These are phyloP conservation scores for Aphanomyces astaci DNA, from an alignment of 352 stramenopile species.

Conservation along the genomic window DNA sequence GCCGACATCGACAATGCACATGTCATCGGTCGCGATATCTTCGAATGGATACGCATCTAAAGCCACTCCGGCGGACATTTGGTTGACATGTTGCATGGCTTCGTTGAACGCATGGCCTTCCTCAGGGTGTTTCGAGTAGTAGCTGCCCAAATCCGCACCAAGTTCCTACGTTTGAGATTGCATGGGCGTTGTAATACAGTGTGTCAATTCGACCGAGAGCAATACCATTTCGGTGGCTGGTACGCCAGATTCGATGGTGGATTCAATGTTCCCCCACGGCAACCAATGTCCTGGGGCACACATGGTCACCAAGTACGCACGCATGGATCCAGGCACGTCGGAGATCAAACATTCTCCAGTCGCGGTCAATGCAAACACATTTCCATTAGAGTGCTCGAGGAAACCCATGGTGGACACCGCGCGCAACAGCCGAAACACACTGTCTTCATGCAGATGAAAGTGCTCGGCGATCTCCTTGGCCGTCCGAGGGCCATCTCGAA, in stretches of 20 bases:
- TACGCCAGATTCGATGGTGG: neutral
- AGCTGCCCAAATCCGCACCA: slow-evolving; percentile 16
- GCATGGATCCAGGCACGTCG: slow-evolving; percentile 16
- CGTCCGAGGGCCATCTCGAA: slow-evolving; percentile 4
- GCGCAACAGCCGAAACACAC: slow-evolving; percentile 17
- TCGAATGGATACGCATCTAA: slow-evolving; percentile 9
- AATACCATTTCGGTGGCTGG: slow-evolving; percentile 13
- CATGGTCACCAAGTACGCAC: slow-evolving; percentile 17
- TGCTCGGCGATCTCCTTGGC: slow-evolving; percentile 11
- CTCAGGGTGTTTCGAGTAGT: slow-evolving; percentile 13
- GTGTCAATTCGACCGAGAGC: neutral
- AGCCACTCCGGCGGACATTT: neutral
- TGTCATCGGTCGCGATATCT: slow-evolving; percentile 11
- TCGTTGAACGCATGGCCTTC: slow-evolving; percentile 17
- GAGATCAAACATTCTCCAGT: slow-evolving; percentile 15
- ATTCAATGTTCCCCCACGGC: slow-evolving; percentile 16
- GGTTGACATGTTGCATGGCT: slow-evolving; percentile 9
- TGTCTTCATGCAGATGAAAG: slow-evolving; percentile 8
- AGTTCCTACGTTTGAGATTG: neutral
- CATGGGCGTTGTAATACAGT: neutral
- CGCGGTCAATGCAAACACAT: slow-evolving; percentile 9
- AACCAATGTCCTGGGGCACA: slow-evolving; percentile 9
- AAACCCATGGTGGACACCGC: slow-evolving; percentile 18
- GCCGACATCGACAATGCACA: slow-evolving; percentile 15
- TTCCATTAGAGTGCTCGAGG: neutral